Base-by-base conservation (phyloP, 2,329 filamentous ascomycete species). In the Dendryphion nanum region DNA sequence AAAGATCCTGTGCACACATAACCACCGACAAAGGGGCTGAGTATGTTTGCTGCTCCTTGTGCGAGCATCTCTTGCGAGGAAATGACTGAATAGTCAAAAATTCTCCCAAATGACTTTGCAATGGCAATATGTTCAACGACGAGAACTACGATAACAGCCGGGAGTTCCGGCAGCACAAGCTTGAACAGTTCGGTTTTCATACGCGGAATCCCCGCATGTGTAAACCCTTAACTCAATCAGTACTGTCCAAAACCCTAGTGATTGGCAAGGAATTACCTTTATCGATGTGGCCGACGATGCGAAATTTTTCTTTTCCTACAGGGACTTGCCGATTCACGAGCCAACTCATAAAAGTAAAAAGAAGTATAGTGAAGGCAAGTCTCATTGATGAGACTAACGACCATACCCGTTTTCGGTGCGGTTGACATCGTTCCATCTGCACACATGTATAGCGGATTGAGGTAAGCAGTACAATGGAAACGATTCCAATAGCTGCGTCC, bases 51-150 rank as follows among this genome's bases (percentile, higher is more conserved):
- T 18, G 94, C 79, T 43, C 90, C 90, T 50, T 95, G 95, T 16
- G 88, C 90, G 33, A 96, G 86, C 71, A 96, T 81, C 64, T 96
- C 90, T 63, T 96, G 90, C 0, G 90, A 95, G 0, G 90, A 89
- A 50, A 95, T 82, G 58, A 96, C 95, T 12, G 81, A 85, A 68
- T 96, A 96, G 69, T 94, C 93, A 71, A 95, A 95, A 50, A 94
- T 79, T 41, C 90, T 79, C 8, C 90, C 90, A 50, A 96, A 96
- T 0, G 89, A 95, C 63, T 96, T 96, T 18, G 89, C 88, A 47
- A 96, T 95, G 33, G 90, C 89, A 54, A 96, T 94, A 61, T 96
- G 90, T 67, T 96, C 90, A 44, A 95, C 93, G 23, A 96, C 76
- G 43, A 96, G 76, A 14, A 96, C 89, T 48, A 96, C 93, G 38